These are phyloP conservation scores for Mortierella polycephala DNA, from an alignment of 371 early-diverging fungal species.

Conservation along the genomic window DNA sequence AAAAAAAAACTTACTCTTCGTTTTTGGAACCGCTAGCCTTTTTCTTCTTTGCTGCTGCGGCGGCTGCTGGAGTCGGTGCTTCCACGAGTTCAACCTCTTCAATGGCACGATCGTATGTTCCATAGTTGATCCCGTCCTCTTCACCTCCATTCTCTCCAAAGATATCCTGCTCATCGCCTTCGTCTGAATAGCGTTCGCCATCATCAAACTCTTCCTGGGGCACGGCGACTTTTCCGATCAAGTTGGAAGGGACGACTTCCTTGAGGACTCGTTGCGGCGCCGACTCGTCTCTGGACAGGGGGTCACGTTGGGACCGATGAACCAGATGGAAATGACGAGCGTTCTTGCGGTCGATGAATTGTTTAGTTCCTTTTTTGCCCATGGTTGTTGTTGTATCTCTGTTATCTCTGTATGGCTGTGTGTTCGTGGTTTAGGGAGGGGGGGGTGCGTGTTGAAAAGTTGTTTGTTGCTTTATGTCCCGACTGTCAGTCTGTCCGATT, in stretches of 20 bases:
- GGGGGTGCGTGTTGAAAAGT: too few relatives aligned
- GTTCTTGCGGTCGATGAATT: constrained; percentile 88
- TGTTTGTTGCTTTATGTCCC: too few relatives aligned
- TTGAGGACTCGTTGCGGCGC: constrained; percentile 86
- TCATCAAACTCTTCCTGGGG: constrained; percentile 42
- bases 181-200: constrained; percentile 39
- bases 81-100: constrained; percentile 45
- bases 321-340: constrained; percentile 91
- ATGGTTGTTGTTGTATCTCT: neutral
- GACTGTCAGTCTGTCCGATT: too few relatives aligned
- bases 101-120: constrained; percentile 39
- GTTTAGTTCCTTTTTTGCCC: constrained; percentile 73
- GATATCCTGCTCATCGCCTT: constrained; percentile 32
- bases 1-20: constrained; percentile 28
- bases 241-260: constrained; percentile 77
- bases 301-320: constrained; percentile 96
- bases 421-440: too few relatives aligned
- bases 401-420: neutral
- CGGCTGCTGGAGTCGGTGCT: constrained; percentile 11
- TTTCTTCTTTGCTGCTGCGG: constrained; percentile 10
- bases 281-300: constrained; percentile 84
- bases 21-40: constrained; percentile 19
- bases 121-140: constrained; percentile 48
- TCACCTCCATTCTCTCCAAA: constrained; percentile 25
- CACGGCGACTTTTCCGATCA: constrained; percentile 62